phyloP scores from a whole-genome alignment of 2,329 filamentous ascomycete genomes.

The Claviceps sorghi region DNA sequence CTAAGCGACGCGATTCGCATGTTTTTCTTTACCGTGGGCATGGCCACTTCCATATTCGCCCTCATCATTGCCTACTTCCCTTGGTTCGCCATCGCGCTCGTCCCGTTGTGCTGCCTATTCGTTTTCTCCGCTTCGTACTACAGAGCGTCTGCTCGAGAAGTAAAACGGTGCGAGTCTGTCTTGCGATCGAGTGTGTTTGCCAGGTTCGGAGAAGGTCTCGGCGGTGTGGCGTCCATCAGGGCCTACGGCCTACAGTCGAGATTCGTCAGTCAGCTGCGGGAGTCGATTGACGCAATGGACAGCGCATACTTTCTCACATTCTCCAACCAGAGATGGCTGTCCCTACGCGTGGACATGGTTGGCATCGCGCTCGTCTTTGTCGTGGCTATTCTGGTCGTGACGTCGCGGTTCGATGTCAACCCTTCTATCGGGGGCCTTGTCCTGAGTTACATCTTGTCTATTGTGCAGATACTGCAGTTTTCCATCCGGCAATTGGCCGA shows the following conservation, averaged over 20 bases:
- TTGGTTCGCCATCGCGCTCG: constrained; percentile 57
- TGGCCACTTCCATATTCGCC: constrained; percentile 70
- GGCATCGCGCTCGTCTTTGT: constrained; percentile 76
- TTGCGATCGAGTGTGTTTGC: constrained; percentile 80
- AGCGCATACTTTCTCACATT: constrained; percentile 90
- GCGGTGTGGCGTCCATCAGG: constrained; percentile 69
- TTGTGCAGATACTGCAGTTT: constrained; percentile 93
- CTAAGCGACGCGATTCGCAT: constrained; percentile 81
- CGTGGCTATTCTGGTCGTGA: constrained; percentile 80
- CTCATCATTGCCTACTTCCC: constrained; percentile 93
- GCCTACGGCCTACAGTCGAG: constrained; percentile 72
- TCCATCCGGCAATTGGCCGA: constrained; percentile 87
- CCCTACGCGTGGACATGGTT: constrained; percentile 68
- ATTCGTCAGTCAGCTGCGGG: constrained; percentile 56
- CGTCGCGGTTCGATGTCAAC: constrained; percentile 69
- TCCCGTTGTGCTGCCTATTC: constrained; percentile 59
- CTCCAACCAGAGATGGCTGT: constrained; percentile 89
- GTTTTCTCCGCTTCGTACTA: constrained; percentile 77
- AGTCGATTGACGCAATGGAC: constrained; percentile 80
- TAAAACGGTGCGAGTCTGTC: constrained; percentile 87
- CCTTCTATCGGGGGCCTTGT: constrained; percentile 80
- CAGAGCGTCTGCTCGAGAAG: constrained; percentile 75
- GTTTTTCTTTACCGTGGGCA: constrained; percentile 74
- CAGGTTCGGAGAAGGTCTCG: constrained; percentile 79
- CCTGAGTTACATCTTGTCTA: constrained; percentile 80